These are phyloP conservation scores for Lepidium sativum DNA, from an alignment of 345 rosid genomes.

Conservation along the genomic window DNA sequence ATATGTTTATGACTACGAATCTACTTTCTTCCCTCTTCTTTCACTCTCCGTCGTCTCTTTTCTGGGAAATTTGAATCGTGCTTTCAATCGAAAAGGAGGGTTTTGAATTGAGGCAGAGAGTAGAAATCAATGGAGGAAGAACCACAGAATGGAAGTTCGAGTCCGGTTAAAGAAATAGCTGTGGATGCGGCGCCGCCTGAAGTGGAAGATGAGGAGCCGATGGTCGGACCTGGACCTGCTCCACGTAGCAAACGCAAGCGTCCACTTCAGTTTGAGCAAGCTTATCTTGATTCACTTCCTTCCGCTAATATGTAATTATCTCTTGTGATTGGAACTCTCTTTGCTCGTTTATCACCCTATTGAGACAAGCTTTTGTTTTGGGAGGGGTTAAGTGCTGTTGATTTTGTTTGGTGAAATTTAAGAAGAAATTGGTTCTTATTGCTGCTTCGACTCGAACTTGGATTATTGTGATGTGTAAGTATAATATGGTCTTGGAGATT, in stretches of 20 bases:
- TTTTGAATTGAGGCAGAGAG: neutral
- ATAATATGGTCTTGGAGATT: neutral
- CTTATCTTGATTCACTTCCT: conserved; percentile 81
- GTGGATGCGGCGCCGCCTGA: conserved; percentile 13
- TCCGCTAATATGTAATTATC: conserved; percentile 65
- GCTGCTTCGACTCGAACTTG: neutral
- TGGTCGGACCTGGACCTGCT: conserved; percentile 79
- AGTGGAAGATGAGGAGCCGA: conserved; percentile 38
- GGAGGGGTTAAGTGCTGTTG: conserved; percentile 7
- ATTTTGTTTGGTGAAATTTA: neutral
- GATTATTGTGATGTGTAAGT: neutral
- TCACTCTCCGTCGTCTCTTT: too few species aligned
- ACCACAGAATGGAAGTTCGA: conserved; percentile 30
- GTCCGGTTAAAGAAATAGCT: conserved; percentile 8
- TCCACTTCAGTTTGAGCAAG: conserved; percentile 89
- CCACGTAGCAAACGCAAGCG: conserved; percentile 67
- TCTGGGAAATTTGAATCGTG: neutral
- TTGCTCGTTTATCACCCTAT: neutral
- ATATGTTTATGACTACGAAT: too few species aligned
- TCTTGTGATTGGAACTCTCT: neutral
- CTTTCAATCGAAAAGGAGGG: neutral
- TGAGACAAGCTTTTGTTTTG: neutral
- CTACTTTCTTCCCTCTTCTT: too few species aligned
- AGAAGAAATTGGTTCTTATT: neutral
- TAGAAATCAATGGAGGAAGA: conserved; percentile 42